Evolutionary conservation across 2,329 filamentous ascomycete species (phyloP).

Genomic region (Aspergillus sp.): DNA sequence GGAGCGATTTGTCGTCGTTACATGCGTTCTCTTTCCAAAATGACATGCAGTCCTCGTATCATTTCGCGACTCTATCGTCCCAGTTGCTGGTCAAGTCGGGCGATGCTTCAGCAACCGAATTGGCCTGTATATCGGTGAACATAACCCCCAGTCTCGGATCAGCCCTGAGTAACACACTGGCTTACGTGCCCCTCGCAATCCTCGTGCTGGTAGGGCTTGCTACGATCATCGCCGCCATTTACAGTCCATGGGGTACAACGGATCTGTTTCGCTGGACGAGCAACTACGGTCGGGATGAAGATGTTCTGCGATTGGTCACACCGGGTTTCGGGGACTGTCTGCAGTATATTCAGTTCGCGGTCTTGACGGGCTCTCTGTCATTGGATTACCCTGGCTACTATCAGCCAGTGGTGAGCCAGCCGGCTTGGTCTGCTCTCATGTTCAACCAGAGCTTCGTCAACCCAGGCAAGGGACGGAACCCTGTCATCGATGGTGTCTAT

Average conservation of each 20-base stretch:
- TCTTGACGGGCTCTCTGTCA: constrained; percentile 76
- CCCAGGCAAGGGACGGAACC: constrained; percentile 55
- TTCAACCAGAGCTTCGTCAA: constrained; percentile 88
- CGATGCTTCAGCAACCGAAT: constrained; percentile 51
- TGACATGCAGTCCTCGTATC: constrained; percentile 71
- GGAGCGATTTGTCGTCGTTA: constrained; percentile 45
- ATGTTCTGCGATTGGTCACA: constrained; percentile 83
- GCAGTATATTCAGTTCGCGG: constrained; percentile 91
- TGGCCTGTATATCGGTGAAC: constrained; percentile 74
- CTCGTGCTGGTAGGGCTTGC: constrained; percentile 72
- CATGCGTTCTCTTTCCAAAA: constrained; percentile 67
- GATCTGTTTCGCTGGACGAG: constrained; percentile 95
- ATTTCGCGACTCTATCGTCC: constrained; percentile 72
- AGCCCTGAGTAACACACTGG: constrained; percentile 59
- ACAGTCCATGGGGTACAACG: constrained; percentile 85
- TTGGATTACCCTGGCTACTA: constrained; percentile 90
- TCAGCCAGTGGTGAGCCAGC: constrained; percentile 81
- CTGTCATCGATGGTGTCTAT: constrained; percentile 79
- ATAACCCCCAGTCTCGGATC: constrained; percentile 75
- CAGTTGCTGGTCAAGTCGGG: constrained; percentile 70
- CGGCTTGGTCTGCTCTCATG: constrained; percentile 79
- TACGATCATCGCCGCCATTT: constrained; percentile 75
- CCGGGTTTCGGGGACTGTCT: constrained; percentile 94
- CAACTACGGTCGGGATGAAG: constrained; percentile 90
- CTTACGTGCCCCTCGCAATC: constrained; percentile 68